phyloP scores from a whole-genome alignment of 768 basidiomycete genomes.

The Amanita pallidorosea region DNA sequence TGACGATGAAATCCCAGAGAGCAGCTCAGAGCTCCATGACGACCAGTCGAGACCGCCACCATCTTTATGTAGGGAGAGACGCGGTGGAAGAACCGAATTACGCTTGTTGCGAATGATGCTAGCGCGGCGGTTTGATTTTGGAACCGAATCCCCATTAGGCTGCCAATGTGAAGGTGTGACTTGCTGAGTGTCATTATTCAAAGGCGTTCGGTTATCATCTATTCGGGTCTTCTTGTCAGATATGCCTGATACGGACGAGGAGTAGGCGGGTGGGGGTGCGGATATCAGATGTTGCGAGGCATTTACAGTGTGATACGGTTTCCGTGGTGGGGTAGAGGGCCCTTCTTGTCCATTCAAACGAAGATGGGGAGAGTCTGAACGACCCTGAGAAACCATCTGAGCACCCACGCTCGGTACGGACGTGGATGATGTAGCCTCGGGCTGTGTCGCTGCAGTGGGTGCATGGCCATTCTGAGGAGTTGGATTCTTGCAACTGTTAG shows the following conservation, averaged over 20 bases:
- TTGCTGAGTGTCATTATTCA: not conserved
- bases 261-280: conserved; percentile 7
- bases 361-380: not conserved
- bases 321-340: conserved; percentile 22
- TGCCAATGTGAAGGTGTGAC: conserved; percentile 3
- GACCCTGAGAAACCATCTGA: not conserved
- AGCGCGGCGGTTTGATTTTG: not conserved
- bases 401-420: conserved; percentile 10
- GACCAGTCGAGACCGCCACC: conserved; percentile 2
- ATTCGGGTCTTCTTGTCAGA: conserved; percentile 1
- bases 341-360: not conserved
- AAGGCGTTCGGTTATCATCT: not conserved
- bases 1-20: conserved; percentile 5
- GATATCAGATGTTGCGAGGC: conserved; percentile 5
- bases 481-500: conserved; percentile 7
- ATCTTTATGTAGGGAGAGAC: conserved; percentile 3
- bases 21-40: conserved; percentile 5
- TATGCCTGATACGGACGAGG: not conserved
- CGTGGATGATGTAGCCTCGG: conserved; percentile 11
- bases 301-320: conserved; percentile 33
- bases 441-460: conserved; percentile 3
- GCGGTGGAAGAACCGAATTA: conserved; percentile 2
- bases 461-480: conserved; percentile 5
- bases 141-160: not conserved
- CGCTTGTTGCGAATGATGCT: conserved; percentile 7